These are phyloP conservation scores for Eucalyptus sp. DNA, from an alignment of 345 rosid genomes.

Conservation along the genomic window DNA sequence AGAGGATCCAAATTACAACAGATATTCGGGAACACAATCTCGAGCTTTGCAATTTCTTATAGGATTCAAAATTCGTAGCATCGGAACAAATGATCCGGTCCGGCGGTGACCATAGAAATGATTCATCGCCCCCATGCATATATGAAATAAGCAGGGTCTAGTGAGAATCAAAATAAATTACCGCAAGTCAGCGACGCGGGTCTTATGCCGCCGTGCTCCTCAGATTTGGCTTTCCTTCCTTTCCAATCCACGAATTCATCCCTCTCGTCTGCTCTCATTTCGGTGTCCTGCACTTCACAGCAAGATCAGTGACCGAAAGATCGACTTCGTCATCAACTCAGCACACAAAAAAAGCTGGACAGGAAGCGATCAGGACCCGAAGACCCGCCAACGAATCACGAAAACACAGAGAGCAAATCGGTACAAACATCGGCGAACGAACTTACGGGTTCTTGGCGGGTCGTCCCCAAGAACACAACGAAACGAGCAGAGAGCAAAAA, in stretches of 20 bases:
- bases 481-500: background rate
- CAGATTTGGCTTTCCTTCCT: constrained; percentile 21
- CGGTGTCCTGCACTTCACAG: background rate
- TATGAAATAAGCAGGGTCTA: background rate
- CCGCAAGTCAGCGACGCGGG: constrained; percentile 36
- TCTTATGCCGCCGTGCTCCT: constrained; percentile 30
- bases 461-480: background rate
- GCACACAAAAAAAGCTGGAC: background rate
- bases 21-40: background rate
- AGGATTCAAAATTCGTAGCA: background rate
- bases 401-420: background rate
- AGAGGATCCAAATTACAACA: background rate
- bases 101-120: background rate
- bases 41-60: background rate
- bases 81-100: background rate
- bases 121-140: background rate
- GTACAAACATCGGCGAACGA: background rate
- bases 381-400: background rate
- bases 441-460: too few species aligned
- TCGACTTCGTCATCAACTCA: background rate
- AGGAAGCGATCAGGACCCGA: background rate
- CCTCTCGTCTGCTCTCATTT: constrained; percentile 1
- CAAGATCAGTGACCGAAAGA: background rate
- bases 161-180: background rate
- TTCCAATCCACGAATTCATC: constrained; percentile 31